Evolutionary conservation across 2,329 filamentous ascomycete genomes (phyloP).

Genomic region (Leptoxyphium fumago): DNA sequence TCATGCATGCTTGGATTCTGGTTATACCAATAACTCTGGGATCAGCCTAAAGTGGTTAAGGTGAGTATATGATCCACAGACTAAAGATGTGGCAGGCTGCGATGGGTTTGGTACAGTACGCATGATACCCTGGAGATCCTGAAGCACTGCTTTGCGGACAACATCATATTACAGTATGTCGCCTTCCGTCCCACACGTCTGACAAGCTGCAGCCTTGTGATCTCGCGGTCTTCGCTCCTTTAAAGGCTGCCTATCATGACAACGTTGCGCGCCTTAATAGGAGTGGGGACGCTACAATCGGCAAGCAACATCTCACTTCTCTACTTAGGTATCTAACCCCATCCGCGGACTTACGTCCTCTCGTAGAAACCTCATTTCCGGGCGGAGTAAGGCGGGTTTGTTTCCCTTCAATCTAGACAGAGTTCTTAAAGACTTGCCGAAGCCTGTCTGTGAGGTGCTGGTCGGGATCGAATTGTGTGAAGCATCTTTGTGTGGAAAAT

Average conservation of each 20-base stretch:
- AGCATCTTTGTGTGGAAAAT: too few species aligned
- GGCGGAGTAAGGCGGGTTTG: slow-evolving; percentile 12
- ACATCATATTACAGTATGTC: slow-evolving; percentile 21
- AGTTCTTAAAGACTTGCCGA: slow-evolving; percentile 16
- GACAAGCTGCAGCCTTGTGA: slow-evolving; percentile 19
- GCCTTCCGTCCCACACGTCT: slow-evolving; percentile 16
- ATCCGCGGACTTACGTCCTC: slow-evolving; percentile 11
- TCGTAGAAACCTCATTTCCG: slow-evolving; percentile 17
- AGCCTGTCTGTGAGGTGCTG: too few species aligned
- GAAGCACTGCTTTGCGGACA: slow-evolving; percentile 20
- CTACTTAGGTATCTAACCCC: slow-evolving; percentile 13
- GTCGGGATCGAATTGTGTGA: too few species aligned
- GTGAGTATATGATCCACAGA: slow-evolving; percentile 22
- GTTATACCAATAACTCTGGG: too few species aligned
- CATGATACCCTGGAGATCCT: slow-evolving; percentile 19
- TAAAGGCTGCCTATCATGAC: slow-evolving; percentile 6
- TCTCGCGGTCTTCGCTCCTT: slow-evolving; percentile 3
- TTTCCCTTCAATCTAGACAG: slow-evolving; percentile 19
- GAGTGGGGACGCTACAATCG: slow-evolving; percentile 3
- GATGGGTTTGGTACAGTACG: slow-evolving; percentile 22
- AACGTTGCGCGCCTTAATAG: slow-evolving; percentile 4
- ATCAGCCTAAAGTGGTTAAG: slow-evolving; percentile 22
- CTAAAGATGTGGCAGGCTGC: slow-evolving; percentile 15
- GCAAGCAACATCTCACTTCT: slow-evolving; percentile 6
- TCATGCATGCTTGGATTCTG: too few species aligned